Percentiles rank a stretch among this genome's conserved stretches.
These are phyloP conservation scores for Pueraria montana DNA, from an alignment of 306 rosid species.

Conservation along the genomic window DNA sequence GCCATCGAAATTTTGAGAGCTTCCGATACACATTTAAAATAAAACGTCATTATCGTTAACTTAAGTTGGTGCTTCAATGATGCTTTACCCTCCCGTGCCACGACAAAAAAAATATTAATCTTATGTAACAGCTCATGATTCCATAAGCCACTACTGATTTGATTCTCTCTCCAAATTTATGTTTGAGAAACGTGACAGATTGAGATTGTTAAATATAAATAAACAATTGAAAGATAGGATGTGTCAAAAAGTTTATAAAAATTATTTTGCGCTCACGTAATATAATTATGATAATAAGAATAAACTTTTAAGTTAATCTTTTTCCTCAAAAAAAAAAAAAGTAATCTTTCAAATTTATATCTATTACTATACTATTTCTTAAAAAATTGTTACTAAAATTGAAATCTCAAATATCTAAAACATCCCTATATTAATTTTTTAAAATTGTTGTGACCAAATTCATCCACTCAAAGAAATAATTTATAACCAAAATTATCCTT, in stretches of 20 bases:
- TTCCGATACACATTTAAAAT: constrained; percentile 27
- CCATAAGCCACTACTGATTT: constrained; percentile 38
- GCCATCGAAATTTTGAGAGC: constrained; percentile 23
- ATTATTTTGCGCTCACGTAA: not conserved
- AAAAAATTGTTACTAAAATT: not conserved
- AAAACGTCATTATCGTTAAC: constrained; percentile 37
- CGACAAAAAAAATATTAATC: not conserved
- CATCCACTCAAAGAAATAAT: not conserved
- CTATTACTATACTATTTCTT: not conserved
- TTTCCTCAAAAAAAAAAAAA: not conserved
- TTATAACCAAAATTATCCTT: not conserved
- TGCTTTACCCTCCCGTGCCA: constrained; percentile 3
- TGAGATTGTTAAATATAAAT: constrained; percentile 30
- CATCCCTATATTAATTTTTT: no score
- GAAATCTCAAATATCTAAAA: no score
- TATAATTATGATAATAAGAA: not conserved
- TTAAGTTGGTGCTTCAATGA: constrained; percentile 48
- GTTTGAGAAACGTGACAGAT: constrained; percentile 27
- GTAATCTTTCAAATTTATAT: not conserved
- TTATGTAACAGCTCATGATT: constrained; percentile 30
- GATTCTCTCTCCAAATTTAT: constrained; percentile 5
- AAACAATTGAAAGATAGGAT: not conserved
- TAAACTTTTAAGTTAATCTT: not conserved
- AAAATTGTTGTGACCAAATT: not conserved
- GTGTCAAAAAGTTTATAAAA: not conserved